Evolutionary conservation across 169 alveolate genomes (phyloP), one percentile per base, ranked within the genome.

Genomic region (Plasmodium malariae): DNA sequence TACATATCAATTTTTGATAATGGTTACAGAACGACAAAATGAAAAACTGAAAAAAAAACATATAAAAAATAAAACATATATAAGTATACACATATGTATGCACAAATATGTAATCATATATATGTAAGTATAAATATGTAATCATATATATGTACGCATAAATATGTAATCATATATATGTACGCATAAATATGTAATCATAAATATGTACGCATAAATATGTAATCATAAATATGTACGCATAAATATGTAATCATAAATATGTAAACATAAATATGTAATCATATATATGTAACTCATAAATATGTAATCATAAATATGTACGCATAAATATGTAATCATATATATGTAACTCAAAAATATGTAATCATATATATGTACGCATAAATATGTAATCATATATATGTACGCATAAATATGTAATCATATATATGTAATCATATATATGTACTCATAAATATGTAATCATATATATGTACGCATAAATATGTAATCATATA

Each of bases 181-280:
- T 0, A 67, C 51, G 28, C 34, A 36, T 63, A 62, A 17, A 24
- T 24, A 24, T 40, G 19, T 63, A 6, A 28, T 40, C 51, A 54
- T n/a, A 54, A 54, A 62, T 30, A 62, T 30, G 24, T 30, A 28
- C 73, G n/a, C 14, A 62, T 30, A 30, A 2, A 62, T 0, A 60
- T 12, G 14, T 17, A 32, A 19, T 5, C 71, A 28, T 7, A 60
- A 19, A 28, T 32, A 60, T 60, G 19, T 7, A 26, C 9, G 51
- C 9, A 62, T 62, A 34, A 55, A 55, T 54, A 55, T 55, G 19
- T 21, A 62, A 24, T n/a, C n/a, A n/a, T n/a, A n/a, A n/a, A n/a
- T n/a, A n/a, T n/a, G n/a, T 34, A 30, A 3, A 36, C 30, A 28
- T 65, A 30, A 24, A 65, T 32, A 70, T 26, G 43, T 40, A 9